Percentiles rank a stretch among this genome's conserved stretches.
phyloP scores from a whole-genome alignment of 169 alveolate species.

The Sarcocystis neurona region DNA sequence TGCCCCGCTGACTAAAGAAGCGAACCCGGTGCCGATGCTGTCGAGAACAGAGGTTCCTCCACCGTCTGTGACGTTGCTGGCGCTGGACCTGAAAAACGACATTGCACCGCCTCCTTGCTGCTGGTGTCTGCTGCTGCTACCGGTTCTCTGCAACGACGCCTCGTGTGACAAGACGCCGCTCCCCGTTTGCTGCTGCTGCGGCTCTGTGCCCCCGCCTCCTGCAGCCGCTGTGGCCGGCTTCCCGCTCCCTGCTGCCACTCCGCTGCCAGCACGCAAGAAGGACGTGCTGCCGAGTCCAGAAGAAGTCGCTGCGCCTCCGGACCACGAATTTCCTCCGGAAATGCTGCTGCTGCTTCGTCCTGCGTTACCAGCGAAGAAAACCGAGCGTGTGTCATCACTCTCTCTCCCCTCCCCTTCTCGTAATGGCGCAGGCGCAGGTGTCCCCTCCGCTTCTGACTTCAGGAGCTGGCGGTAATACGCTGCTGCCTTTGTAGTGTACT shows the following conservation, averaged over 20 bases:
- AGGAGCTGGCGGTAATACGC: constrained; percentile 63
- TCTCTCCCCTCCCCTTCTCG: constrained; percentile 10
- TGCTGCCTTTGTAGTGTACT: constrained; percentile 66
- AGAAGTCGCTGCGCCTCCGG: not conserved
- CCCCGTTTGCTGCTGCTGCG: constrained; percentile 53
- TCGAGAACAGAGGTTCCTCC: constrained; percentile 49
- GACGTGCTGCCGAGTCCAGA: not conserved
- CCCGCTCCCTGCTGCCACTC: not conserved
- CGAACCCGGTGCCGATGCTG: constrained; percentile 26
- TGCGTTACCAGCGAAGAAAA: constrained; percentile 7
- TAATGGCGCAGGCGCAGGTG: constrained; percentile 46
- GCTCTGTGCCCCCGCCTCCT: constrained; percentile 36
- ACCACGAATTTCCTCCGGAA: not conserved
- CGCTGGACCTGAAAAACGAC: too few species aligned
- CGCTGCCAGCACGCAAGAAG: constrained; percentile 12
- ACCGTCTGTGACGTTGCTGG: too few species aligned
- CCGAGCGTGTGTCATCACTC: too few species aligned
- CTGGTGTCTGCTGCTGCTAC: constrained; percentile 54
- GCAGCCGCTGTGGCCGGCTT: constrained; percentile 39
- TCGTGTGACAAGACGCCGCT: too few species aligned
- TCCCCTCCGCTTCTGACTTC: constrained; percentile 49
- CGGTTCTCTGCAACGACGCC: too few species aligned
- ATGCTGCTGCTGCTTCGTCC: constrained; percentile 30
- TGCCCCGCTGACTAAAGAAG: constrained; percentile 55
- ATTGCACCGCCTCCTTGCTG: too few species aligned